Evolutionary conservation across 2,329 filamentous ascomycete genomes (phyloP), one percentile per base, ranked within the genome.

Genomic region (Aspergillus phoenicis): DNA sequence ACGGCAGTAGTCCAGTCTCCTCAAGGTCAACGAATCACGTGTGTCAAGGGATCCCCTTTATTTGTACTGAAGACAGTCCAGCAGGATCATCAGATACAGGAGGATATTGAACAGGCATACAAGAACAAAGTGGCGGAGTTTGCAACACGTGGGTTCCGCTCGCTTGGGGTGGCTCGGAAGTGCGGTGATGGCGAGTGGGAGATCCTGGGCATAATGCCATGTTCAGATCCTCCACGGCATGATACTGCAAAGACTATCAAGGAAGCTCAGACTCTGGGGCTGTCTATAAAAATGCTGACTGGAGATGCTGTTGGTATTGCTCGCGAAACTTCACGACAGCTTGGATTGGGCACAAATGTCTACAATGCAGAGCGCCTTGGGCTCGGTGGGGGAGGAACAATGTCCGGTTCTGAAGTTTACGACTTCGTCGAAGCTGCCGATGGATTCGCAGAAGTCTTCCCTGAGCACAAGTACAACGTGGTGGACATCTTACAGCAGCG

Each of bases 211-310:
- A 96, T 97, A 73, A 94, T 96, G 91, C 92, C 93, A 73, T 96
- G 92, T 85, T 91, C 89, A 71, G 92, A 96, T 77, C 93, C 93
- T 70, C 92, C 92, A 69, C 91, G 93, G 74, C 88, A 96, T 82
- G 92, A 96, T 74, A 96, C 93, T 70, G 91, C 89, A 71, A 91
- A 91, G 77, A 96, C 93, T 64, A 91, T 96, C 81, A 89, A 91
- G 77, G 92, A 96, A 80, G 92, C 92, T 73, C 94, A 95, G 84
- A 85, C 83, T 66, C 87, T 96, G 61, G 92, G 92, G 83, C 84
- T 96, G 64, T 93, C 90, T 69, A 93, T 96, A 81, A 96, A 96
- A 85, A 96, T 96, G 91, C 86, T 96, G 81, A 96, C 93, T 80
- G 92, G 92, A 85, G 92, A 96, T 76, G 91, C 93, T 68, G 92